phyloP scores from a whole-genome alignment of 23 red algal species.

The Gracilaria vermiculophylla region DNA sequence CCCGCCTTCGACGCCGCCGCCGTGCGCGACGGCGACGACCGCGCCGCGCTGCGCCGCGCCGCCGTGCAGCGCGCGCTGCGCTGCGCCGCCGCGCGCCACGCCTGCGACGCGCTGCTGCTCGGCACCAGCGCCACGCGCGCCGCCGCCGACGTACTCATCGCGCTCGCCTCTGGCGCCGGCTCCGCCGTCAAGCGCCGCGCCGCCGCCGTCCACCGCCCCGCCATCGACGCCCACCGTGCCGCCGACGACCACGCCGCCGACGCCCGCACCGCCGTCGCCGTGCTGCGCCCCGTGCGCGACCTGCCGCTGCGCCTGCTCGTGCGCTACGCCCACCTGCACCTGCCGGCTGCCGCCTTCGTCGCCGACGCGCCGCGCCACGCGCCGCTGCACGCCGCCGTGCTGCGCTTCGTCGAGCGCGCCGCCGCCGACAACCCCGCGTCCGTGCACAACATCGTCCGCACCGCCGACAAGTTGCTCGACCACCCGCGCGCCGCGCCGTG shows the following conservation, averaged over 20 bases:
- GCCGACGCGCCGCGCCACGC: neutral
- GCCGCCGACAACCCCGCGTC: constrained; percentile 9
- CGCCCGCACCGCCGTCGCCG: neutral
- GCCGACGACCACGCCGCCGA: neutral
- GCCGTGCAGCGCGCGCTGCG: neutral
- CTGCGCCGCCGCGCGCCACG: neutral
- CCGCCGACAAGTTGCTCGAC: constrained; percentile 18
- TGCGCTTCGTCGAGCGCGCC: constrained; percentile 16
- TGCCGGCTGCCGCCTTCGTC: neutral
- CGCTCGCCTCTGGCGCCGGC: constrained; percentile 12
- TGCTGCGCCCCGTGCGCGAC: constrained; percentile 19
- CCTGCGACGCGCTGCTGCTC: neutral
- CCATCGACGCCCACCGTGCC: too few species aligned
- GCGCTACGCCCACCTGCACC: constrained; percentile 24
- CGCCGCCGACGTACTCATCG: constrained; percentile 19
- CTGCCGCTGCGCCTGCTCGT: constrained; percentile 24
- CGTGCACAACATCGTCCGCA: constrained; percentile 40
- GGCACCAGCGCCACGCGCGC: constrained; percentile 14
- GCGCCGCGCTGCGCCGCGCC: neutral
- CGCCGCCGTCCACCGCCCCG: neutral
- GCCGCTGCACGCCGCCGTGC: neutral
- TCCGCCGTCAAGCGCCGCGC: neutral
- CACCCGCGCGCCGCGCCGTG: neutral
- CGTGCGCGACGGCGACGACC: constrained; percentile 13
- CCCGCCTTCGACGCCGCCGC: neutral